These are phyloP conservation scores for Patellaria atrata DNA, from an alignment of 495 filamentous ascomycete species.

Conservation along the genomic window DNA sequence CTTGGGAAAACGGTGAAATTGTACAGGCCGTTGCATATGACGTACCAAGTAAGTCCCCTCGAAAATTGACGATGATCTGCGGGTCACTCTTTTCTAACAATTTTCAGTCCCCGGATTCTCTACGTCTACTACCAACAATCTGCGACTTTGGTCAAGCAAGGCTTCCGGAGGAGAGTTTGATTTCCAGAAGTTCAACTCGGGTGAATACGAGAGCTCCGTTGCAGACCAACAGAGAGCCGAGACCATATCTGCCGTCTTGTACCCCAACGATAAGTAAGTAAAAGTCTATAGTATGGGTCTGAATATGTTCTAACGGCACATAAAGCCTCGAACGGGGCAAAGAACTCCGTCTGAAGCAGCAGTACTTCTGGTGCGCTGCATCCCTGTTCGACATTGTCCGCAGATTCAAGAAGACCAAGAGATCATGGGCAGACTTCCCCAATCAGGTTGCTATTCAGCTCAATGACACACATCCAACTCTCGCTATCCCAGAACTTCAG, in stretches of 20 bases:
- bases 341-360: conserved; percentile 93
- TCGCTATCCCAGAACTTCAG: conserved; percentile 90
- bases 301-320: neutral
- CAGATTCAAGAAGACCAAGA: conserved; percentile 91
- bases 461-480: conserved; percentile 93
- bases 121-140: conserved; percentile 86
- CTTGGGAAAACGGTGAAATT: conserved; percentile 86
- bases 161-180: conserved; percentile 95
- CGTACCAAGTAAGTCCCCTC: conserved; percentile 45
- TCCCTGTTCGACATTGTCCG: conserved; percentile 92
- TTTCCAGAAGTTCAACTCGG: conserved; percentile 98
- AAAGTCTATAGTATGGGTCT: neutral
- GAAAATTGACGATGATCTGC: neutral
- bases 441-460: conserved; percentile 95
- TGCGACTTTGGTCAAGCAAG: conserved; percentile 93
- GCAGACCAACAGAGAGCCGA: conserved; percentile 91
- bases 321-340: conserved; percentile 71
- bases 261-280: conserved; percentile 77
- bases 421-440: conserved; percentile 81
- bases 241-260: conserved; percentile 93
- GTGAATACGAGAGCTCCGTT: conserved; percentile 94
- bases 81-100: conserved; percentile 12
- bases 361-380: conserved; percentile 99
- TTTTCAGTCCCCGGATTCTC: conserved; percentile 65
- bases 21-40: conserved; percentile 92